These are phyloP conservation scores for Gossypium turneri DNA, from an alignment of 345 rosid species.

Conservation along the genomic window DNA sequence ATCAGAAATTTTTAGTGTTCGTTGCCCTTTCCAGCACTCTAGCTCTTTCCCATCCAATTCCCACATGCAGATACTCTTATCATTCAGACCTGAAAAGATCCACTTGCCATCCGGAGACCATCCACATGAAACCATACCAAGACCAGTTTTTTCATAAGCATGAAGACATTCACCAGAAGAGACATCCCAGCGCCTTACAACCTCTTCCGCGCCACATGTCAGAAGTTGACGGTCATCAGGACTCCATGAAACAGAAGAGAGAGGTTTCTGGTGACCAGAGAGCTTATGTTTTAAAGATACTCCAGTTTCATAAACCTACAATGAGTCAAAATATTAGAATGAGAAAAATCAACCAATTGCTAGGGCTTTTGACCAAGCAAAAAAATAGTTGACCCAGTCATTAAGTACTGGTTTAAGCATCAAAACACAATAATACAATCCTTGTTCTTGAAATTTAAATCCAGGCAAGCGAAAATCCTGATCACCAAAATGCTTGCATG, in stretches of 20 bases:
- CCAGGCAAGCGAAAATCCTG: background rate
- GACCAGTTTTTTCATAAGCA: constrained; percentile 47
- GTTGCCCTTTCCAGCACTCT: constrained; percentile 54
- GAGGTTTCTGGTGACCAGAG: constrained; percentile 50
- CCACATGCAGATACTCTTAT: constrained; percentile 54
- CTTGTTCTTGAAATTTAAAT: background rate
- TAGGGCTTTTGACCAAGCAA: background rate
- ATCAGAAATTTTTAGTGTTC: constrained; percentile 48
- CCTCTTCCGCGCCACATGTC: constrained; percentile 59
- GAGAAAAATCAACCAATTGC: background rate
- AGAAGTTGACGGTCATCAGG: constrained; percentile 55
- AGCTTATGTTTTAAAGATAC: constrained; percentile 45
- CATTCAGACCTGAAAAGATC: constrained; percentile 46
- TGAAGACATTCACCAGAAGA: constrained; percentile 54
- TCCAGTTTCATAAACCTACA: constrained; percentile 43
- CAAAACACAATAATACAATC: background rate
- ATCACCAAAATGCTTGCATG: background rate
- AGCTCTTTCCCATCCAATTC: constrained; percentile 53
- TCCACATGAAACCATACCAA: constrained; percentile 55
- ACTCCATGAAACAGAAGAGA: constrained; percentile 59
- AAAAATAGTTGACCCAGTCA: background rate
- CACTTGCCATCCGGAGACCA: constrained; percentile 58
- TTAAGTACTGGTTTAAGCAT: background rate
- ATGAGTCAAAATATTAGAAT: constrained; percentile 3
- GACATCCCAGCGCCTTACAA: constrained; percentile 57